A percentile compares a stretch with the other conserved stretches of the same genome.
phyloP scores from a whole-genome alignment of 176 grass and related monocot species.

The Oryza officinalis region DNA sequence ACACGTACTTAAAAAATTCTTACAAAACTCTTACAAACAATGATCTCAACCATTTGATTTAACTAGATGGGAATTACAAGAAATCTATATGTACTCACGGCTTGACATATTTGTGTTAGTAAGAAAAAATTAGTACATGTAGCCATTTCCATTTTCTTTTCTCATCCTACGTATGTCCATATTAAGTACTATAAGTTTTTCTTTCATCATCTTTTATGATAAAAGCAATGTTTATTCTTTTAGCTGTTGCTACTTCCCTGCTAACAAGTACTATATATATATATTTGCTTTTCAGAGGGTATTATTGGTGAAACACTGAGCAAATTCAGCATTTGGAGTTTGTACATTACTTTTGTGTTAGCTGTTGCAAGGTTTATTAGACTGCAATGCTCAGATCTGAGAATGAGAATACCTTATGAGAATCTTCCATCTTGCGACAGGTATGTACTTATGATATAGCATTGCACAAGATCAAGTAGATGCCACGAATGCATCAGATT shows the following conservation, averaged over 20 bases:
- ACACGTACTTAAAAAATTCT: too few relatives aligned
- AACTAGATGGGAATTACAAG: too few relatives aligned
- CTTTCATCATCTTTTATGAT: background rate
- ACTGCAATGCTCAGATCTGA: constrained; percentile 97
- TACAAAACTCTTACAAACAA: too few relatives aligned
- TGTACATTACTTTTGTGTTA: constrained; percentile 98
- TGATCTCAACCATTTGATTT: too few relatives aligned
- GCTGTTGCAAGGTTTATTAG: constrained; percentile 99
- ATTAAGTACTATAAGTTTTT: background rate
- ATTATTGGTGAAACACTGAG: constrained; percentile 98
- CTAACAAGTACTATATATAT: constrained; percentile 4
- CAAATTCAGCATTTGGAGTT: constrained; percentile 99
- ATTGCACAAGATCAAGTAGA: too few relatives aligned
- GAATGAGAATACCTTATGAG: constrained; percentile 99
- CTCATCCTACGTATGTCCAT: constrained; percentile 1
- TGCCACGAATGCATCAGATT: too few relatives aligned
- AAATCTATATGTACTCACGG: too few relatives aligned
- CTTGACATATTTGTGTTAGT: too few relatives aligned
- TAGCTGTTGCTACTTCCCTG: background rate
- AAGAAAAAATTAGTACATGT: too few relatives aligned
- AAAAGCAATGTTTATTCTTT: background rate
- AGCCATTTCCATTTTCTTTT: background rate
- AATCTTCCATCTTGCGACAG: constrained; percentile 99
- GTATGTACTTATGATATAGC: constrained; percentile 32
- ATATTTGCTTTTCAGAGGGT: constrained; percentile 69